These are phyloP conservation scores for Rhynchosporium agropyri DNA, from an alignment of 2,329 filamentous ascomycete species.

Conservation along the genomic window DNA sequence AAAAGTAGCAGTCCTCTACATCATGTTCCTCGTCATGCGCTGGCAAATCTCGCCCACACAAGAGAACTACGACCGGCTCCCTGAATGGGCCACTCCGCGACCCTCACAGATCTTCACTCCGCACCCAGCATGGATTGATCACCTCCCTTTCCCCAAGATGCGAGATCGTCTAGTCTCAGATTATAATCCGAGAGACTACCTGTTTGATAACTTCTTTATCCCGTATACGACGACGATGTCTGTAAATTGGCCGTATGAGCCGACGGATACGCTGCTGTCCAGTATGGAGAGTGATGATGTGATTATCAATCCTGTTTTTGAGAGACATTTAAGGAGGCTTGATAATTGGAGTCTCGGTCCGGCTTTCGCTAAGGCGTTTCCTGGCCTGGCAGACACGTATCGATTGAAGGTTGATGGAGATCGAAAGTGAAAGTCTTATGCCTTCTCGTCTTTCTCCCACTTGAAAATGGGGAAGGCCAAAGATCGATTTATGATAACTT, in stretches of 20 bases:
- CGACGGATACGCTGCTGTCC: conserved; percentile 66
- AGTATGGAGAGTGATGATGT: conserved; percentile 63
- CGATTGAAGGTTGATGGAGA: conserved; percentile 38
- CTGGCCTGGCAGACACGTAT: conserved; percentile 53
- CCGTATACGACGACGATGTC: conserved; percentile 76
- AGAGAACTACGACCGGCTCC: conserved; percentile 78
- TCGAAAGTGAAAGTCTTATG: conserved; percentile 21
- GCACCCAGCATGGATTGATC: conserved; percentile 83
- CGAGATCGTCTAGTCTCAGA: conserved; percentile 64
- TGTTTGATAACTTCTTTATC: conserved; percentile 82
- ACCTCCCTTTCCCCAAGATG: conserved; percentile 78
- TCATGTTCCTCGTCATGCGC: conserved; percentile 85
- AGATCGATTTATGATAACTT: no score
- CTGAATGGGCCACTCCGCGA: conserved; percentile 70
- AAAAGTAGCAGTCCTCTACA: conserved; percentile 77
- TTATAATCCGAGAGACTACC: conserved; percentile 53
- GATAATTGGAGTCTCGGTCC: conserved; percentile 82
- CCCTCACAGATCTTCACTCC: conserved; percentile 65
- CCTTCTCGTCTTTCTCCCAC: background rate
- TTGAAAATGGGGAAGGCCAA: no score
- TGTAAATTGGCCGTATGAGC: conserved; percentile 84
- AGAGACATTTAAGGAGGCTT: conserved; percentile 72
- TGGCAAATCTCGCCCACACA: conserved; percentile 81
- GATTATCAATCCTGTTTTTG: conserved; percentile 84
- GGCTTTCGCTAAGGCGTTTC: conserved; percentile 67